A percentile compares a stretch with the other conserved stretches of the same genome.
phyloP scores from a whole-genome alignment of 2,329 filamentous ascomycete genomes.

The Fusarium floridanum region DNA sequence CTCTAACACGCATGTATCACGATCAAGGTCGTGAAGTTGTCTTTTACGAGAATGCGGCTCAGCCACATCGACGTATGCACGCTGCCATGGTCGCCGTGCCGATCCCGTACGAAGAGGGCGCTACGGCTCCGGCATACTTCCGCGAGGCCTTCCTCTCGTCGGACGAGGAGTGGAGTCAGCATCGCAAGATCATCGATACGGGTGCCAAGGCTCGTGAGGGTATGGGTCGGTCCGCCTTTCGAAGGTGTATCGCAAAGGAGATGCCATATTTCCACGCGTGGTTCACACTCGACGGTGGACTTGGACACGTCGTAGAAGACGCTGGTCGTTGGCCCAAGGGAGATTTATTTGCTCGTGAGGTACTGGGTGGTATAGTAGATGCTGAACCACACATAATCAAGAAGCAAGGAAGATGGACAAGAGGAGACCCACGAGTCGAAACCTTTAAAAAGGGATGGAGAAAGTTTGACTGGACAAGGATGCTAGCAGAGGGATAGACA shows the following conservation, averaged over 20 bases:
- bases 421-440: slow-evolving; percentile 77
- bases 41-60: slow-evolving; percentile 97
- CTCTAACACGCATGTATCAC: slow-evolving; percentile 92
- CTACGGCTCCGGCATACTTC: slow-evolving; percentile 94
- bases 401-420: slow-evolving; percentile 88
- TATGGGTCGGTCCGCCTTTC: slow-evolving; percentile 84
- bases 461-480: slow-evolving; percentile 89
- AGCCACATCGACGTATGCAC: slow-evolving; percentile 82
- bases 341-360: slow-evolving; percentile 92
- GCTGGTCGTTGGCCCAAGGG: slow-evolving; percentile 86
- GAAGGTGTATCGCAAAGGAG: slow-evolving; percentile 87
- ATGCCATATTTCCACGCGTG: slow-evolving; percentile 99
- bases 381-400: slow-evolving; percentile 85
- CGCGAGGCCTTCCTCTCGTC: slow-evolving; percentile 89
- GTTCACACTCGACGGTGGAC: slow-evolving; percentile 91
- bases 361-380: slow-evolving; percentile 93
- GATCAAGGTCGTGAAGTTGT: slow-evolving; percentile 91
- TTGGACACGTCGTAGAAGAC: slow-evolving; percentile 95
- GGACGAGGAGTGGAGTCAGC: slow-evolving; percentile 96
- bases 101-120: slow-evolving; percentile 90
- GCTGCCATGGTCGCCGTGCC: slow-evolving; percentile 89
- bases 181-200: slow-evolving; percentile 95
- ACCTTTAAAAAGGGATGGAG: slow-evolving; percentile 87
- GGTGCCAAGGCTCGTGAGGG: slow-evolving; percentile 71
- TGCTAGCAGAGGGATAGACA: slow-evolving; percentile 59